These are phyloP conservation scores for carrot (Daucus carota) DNA, from an alignment of 129 eudicot species.

Conservation along the genomic window DH1_v3.0 NC_030386.2:7257501-7258000, in stretches of 20 bases:
- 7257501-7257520: not conserved
- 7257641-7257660: not conserved
- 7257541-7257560: not conserved
- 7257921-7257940: not conserved
- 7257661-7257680: not conserved
- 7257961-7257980: conserved; percentile 10
- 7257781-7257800: not conserved
- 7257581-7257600: too few species aligned
- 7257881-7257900: not conserved
- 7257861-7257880: not conserved
- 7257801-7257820: not conserved
- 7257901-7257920: not conserved
- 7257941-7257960: too few species aligned
- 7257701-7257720: not conserved
- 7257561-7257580: not conserved
- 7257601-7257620: not conserved
- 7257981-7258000: conserved; percentile 11
- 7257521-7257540: not conserved
- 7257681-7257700: not conserved
- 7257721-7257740: not conserved
- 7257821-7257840: not conserved
- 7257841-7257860: not conserved
- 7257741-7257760: not conserved
- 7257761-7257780: not conserved
- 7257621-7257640: not conserved